Evolutionary conservation across 2,329 filamentous ascomycete genomes (phyloP).

Genomic region (Ophiostoma sp.): DNA sequence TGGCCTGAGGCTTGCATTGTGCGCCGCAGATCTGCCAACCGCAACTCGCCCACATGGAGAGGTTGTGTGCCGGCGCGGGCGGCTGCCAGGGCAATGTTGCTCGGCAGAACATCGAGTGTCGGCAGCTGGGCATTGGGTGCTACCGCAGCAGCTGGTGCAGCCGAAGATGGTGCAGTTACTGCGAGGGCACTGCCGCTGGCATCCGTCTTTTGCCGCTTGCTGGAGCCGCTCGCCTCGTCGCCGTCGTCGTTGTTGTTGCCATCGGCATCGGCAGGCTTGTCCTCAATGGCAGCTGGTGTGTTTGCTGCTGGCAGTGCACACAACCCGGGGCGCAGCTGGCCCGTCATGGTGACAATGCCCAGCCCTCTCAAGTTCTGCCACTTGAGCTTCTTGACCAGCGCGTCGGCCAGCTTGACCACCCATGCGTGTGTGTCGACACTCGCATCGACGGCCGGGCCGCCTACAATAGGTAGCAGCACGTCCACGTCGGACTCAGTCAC

Average conservation of each 20-base stretch:
- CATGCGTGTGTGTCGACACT: constrained; percentile 98
- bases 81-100: constrained; percentile 42
- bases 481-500: constrained; percentile 56
- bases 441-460: constrained; percentile 69
- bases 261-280: constrained; percentile 22
- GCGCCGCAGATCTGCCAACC: constrained; percentile 82
- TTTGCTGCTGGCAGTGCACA: constrained; percentile 26
- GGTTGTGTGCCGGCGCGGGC: constrained; percentile 78
- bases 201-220: constrained; percentile 54
- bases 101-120: constrained; percentile 56
- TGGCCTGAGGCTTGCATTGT: constrained; percentile 81
- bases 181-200: constrained; percentile 17
- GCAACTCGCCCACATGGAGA: constrained; percentile 89
- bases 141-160: constrained; percentile 31
- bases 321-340: constrained; percentile 53
- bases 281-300: constrained; percentile 46
- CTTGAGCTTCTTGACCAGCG: constrained; percentile 79
- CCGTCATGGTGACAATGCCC: constrained; percentile 90
- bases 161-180: constrained; percentile 26
- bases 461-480: constrained; percentile 80
- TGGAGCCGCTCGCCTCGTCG: constrained; percentile 44
- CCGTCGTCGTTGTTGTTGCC: constrained; percentile 37
- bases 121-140: constrained; percentile 39
- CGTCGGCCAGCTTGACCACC: constrained; percentile 86
- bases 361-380: constrained; percentile 94